Evolutionary conservation across 2,329 filamentous ascomycete genomes (phyloP), one percentile per base, ranked within the genome.

Genomic region (Metarhizium humberi): DNA sequence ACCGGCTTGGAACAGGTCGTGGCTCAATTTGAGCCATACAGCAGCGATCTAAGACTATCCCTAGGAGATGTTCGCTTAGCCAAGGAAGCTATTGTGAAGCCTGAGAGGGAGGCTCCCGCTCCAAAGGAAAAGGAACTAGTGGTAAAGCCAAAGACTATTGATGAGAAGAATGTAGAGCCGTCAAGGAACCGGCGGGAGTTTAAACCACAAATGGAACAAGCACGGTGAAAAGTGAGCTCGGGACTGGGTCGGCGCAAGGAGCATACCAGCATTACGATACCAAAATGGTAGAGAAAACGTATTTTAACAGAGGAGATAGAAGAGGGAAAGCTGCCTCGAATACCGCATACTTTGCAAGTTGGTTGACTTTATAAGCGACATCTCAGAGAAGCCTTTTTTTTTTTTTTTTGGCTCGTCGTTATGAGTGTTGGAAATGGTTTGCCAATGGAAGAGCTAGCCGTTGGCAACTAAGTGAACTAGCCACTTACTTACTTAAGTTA

Each of bases 21-120:
- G 40, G 67, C 73, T 11, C 82, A 79, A 25, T 96, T 96, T 71
- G 87, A 85, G 56, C 81, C 82, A 56, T 96, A 91, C 69, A 79
- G 86, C 59, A 73, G 75, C 40, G 84, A 89, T 58, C 73, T 96
- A 61, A 81, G 86, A 49, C 72, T 96, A 59, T 85, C 77, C 43
- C 76, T 79, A 58, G 78, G 79, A 55, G 92, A 96, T 63, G 75
- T 96, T 61, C 78, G 86, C 62, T 73, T 87, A 55, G 92, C 90
- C 4, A 86, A 79, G 67, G 85, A 90, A 66, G 85, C 85, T 13
- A 72, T 74, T n/a, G 66, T 63, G 14, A 67, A 64, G 57, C 58
- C 63, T 13, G 32, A 25, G 36, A 11, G 3, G 32, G 46, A 58
- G 54, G 56, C 47, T 36, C 30, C 54, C 14, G 48, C 45, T 13